These are phyloP conservation scores for Erysimum cheiranthoides DNA, from an alignment of 345 rosid species.

Conservation along the genomic window DNA sequence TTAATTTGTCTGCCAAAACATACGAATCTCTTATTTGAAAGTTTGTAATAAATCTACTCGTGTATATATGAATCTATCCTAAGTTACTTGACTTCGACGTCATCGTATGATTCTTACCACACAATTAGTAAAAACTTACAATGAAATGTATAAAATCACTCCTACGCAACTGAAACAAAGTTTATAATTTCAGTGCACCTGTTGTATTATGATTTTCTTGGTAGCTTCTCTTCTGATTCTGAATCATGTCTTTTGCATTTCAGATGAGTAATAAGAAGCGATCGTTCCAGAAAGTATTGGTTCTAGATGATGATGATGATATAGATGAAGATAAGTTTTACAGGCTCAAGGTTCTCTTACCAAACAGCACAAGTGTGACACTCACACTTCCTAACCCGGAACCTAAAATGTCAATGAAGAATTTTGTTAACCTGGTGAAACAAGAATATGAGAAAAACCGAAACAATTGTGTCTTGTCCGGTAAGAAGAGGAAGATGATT, in stretches of 20 bases:
- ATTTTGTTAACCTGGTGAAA: slow-evolving; percentile 47
- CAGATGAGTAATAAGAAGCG: slow-evolving; percentile 29
- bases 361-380: slow-evolving; percentile 53
- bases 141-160: not conserved
- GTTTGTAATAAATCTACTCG: too few species aligned
- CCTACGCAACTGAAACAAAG: too few species aligned
- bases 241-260: not conserved
- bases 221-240: not conserved
- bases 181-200: too few species aligned
- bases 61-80: too few species aligned
- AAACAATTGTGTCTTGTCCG: slow-evolving; percentile 12
- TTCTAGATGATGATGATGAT: slow-evolving; percentile 15
- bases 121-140: not conserved
- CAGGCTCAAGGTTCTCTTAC: slow-evolving; percentile 57
- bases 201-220: too few species aligned
- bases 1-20: not conserved
- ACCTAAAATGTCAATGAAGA: slow-evolving; percentile 35
- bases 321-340: slow-evolving; percentile 21
- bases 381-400: slow-evolving; percentile 39
- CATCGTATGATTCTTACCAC: not conserved
- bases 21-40: too few species aligned
- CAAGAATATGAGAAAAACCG: slow-evolving; percentile 36
- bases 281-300: slow-evolving; percentile 24
- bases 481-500: slow-evolving; percentile 26
- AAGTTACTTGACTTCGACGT: slow-evolving; percentile 12